Conservation (phyloP, 73 alveolate species). For the Symbiodinium pilosum region DNA sequence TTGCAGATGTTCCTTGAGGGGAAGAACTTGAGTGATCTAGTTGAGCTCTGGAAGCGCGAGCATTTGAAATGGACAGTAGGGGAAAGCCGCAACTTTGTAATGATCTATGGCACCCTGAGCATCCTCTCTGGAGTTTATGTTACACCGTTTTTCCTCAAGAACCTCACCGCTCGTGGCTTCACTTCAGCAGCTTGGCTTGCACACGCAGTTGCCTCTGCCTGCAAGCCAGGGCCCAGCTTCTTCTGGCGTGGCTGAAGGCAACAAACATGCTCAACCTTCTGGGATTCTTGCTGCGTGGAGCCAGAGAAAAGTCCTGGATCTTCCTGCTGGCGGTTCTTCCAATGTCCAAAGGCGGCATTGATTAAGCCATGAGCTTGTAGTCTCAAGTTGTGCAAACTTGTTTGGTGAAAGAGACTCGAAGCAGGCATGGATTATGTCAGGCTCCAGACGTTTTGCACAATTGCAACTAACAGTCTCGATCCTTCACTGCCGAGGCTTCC, state of each 20-base stretch:
- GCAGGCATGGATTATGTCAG: too few relatives aligned
- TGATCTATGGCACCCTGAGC: constrained; percentile 61
- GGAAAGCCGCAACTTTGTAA: constrained; percentile 52
- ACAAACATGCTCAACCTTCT: constrained; percentile 31
- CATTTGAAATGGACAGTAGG: constrained; percentile 63
- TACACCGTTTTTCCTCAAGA: constrained; percentile 47
- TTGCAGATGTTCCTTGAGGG: constrained; percentile 67
- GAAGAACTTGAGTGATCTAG: constrained; percentile 60
- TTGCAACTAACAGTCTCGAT: background rate
- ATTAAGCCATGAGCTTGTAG: background rate
- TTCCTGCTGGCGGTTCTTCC: constrained; percentile 72
- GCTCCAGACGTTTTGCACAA: too few relatives aligned
- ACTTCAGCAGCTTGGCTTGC: constrained; percentile 21
- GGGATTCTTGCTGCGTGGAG: constrained; percentile 60
- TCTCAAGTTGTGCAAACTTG: too few relatives aligned
- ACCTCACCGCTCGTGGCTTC: constrained; percentile 52
- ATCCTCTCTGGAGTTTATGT: constrained; percentile 40
- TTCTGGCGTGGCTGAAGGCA: background rate
- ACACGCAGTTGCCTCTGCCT: background rate
- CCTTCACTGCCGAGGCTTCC: constrained; percentile 36
- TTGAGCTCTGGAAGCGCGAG: constrained; percentile 74
- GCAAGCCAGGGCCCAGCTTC: background rate
- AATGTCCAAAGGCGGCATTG: background rate
- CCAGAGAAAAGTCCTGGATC: constrained; percentile 32
- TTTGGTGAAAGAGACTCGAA: too few relatives aligned